Conservation (phyloP, 2,329 filamentous ascomycete genomes). For the Hypomyces rosellus region DNA sequence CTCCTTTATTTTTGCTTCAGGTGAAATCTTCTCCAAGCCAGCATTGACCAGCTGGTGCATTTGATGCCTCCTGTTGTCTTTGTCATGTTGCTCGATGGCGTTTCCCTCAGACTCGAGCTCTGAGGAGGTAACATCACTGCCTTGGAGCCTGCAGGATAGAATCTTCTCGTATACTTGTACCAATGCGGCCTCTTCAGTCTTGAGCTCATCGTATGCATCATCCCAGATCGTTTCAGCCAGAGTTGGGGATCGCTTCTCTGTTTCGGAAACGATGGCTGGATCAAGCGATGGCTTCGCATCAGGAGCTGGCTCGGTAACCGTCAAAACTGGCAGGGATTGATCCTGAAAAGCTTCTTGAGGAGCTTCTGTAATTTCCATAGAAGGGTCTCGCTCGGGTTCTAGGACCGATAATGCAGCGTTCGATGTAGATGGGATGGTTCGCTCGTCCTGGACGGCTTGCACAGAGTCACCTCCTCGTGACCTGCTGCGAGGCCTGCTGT, state of each 20-base stretch:
- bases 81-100: not conserved
- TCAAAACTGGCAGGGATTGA: too few relatives aligned
- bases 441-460: too few relatives aligned
- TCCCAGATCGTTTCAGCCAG: constrained; percentile 16
- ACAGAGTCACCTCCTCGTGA: too few relatives aligned
- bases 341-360: too few relatives aligned
- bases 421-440: too few relatives aligned
- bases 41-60: constrained; percentile 24
- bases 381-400: too few relatives aligned
- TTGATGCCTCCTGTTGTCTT: constrained; percentile 14
- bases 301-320: too few relatives aligned
- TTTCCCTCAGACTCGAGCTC: not conserved
- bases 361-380: too few relatives aligned
- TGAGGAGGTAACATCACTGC: not conserved
- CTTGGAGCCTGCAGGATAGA: constrained; percentile 11
- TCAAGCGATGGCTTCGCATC: not conserved
- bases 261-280: not conserved
- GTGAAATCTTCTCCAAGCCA: constrained; percentile 23
- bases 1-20: constrained; percentile 19
- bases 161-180: constrained; percentile 18
- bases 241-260: not conserved
- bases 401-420: too few relatives aligned
- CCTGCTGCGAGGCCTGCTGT: too few relatives aligned
- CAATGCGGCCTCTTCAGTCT: constrained; percentile 10
- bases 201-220: constrained; percentile 16